phyloP scores from a whole-genome alignment of 164 flowering plant genomes.

The Vitis labrusca region DNA sequence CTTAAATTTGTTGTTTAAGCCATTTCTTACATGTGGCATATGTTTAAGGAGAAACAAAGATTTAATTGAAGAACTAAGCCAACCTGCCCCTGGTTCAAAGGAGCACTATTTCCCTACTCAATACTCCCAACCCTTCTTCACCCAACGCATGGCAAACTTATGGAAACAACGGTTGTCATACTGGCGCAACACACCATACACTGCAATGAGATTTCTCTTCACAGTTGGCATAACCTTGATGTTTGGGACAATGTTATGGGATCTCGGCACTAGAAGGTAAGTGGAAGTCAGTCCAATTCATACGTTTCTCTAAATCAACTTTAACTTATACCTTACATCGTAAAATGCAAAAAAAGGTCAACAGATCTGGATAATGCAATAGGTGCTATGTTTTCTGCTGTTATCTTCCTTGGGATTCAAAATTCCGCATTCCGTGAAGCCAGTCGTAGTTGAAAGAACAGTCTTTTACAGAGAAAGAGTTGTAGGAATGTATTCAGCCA shows the following conservation, averaged over 20 bases:
- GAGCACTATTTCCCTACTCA: conserved; percentile 29
- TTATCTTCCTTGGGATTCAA: conserved; percentile 37
- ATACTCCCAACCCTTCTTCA: conserved; percentile 22
- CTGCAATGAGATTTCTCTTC: conserved; percentile 27
- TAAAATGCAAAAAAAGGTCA: conserved; percentile 22
- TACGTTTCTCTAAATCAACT: background rate
- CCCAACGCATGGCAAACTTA: conserved; percentile 30
- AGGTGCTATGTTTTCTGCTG: conserved; percentile 45
- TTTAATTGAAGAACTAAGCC: conserved; percentile 25
- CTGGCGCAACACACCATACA: conserved; percentile 37
- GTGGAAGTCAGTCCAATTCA: background rate
- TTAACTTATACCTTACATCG: background rate
- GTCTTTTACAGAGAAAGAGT: conserved; percentile 46
- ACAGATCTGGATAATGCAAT: conserved; percentile 43
- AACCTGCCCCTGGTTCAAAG: conserved; percentile 22
- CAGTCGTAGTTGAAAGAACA: conserved; percentile 41
- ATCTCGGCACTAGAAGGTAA: conserved; percentile 30
- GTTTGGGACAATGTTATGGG: conserved; percentile 35
- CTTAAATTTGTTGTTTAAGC: background rate
- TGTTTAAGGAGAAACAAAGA: conserved; percentile 36
- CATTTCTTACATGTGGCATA: background rate
- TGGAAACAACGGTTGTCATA: conserved; percentile 36
- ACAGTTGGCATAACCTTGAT: conserved; percentile 21
- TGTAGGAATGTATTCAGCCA: conserved; percentile 49
- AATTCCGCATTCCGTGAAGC: conserved; percentile 36